Evolutionary conservation across 768 basidiomycete genomes (phyloP).

Genomic region (Trametes cubensis): DNA sequence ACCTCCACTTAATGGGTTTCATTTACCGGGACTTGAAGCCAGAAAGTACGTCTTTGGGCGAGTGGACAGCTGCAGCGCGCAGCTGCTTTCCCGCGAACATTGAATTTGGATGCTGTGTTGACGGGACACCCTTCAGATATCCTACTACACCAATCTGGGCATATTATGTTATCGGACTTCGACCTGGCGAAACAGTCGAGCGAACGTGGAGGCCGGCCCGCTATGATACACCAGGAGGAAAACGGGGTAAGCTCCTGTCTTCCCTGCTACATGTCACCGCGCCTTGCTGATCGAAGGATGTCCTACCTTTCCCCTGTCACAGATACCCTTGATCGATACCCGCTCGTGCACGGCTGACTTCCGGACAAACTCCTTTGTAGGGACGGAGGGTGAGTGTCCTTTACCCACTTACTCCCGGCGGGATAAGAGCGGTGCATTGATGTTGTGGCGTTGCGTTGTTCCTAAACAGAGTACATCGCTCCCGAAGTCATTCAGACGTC

Average conservation of each 20-base stretch:
- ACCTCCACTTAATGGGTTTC: slow-evolving; percentile 98
- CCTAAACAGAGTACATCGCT: slow-evolving; percentile 88
- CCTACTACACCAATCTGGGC: slow-evolving; percentile 93
- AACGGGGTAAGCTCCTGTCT: slow-evolving; percentile 72
- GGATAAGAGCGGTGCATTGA: slow-evolving; percentile 18
- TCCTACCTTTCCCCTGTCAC: slow-evolving; percentile 6
- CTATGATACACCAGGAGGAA: slow-evolving; percentile 82
- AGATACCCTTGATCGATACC: slow-evolving; percentile 95
- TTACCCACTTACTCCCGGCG: slow-evolving; percentile 4
- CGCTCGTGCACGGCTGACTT: slow-evolving; percentile 97
- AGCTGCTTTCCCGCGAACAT: slow-evolving; percentile 20
- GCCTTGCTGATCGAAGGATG: slow-evolving; percentile 18
- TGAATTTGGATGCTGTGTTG: slow-evolving; percentile 18
- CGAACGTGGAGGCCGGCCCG: slow-evolving; percentile 83
- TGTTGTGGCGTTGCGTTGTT: slow-evolving; percentile 31
- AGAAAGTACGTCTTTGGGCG: slow-evolving; percentile 75
- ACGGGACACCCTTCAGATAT: slow-evolving; percentile 66
- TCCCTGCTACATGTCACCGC: slow-evolving; percentile 20
- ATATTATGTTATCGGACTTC: slow-evolving; percentile 99
- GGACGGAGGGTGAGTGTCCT: slow-evolving; percentile 80
- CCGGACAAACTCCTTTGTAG: slow-evolving; percentile 98
- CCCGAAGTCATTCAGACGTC: slow-evolving; percentile 97
- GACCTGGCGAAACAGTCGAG: slow-evolving; percentile 96
- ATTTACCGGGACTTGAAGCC: slow-evolving; percentile 99
- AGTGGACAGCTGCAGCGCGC: not conserved